Evolutionary conservation across 169 alveolate genomes (phyloP).

Genomic region (Plasmodium adleri): DNA sequence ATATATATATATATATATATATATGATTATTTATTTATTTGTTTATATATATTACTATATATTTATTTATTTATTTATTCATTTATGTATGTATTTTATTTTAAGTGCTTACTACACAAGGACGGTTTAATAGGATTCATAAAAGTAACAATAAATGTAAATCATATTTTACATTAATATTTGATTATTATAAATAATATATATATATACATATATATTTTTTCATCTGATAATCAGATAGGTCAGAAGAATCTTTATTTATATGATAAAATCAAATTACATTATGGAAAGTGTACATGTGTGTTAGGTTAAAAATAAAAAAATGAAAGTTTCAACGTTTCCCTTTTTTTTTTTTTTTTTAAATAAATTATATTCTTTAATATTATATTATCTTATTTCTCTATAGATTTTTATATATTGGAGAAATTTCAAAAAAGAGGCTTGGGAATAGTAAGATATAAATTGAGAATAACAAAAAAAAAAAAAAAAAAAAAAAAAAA

Average conservation of each 20-base stretch:
- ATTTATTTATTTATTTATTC: background rate
- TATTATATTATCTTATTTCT: background rate
- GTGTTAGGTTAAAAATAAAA: slow-evolving; percentile 35
- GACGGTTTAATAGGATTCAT: slow-evolving; percentile 30
- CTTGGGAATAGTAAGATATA: slow-evolving; percentile 31
- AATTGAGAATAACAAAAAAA: background rate
- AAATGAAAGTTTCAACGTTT: background rate
- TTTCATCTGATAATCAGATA: slow-evolving; percentile 7
- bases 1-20: background rate
- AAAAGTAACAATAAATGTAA: slow-evolving; percentile 12
- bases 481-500: background rate
- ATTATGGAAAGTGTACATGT: slow-evolving; percentile 31
- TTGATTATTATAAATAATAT: background rate
- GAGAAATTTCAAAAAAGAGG: slow-evolving; percentile 45
- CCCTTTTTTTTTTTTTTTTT: slow-evolving; percentile 9
- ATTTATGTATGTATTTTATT: background rate
- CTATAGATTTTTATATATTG: slow-evolving; percentile 40
- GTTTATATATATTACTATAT: background rate
- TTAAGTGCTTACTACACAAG: slow-evolving; percentile 12
- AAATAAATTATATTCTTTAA: background rate
- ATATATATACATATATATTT: background rate
- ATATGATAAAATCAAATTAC: slow-evolving; percentile 27
- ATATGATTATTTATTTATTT: background rate
- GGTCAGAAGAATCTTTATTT: slow-evolving; percentile 28
- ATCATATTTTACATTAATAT: background rate